Evolutionary conservation across 768 basidiomycete species (phyloP), one percentile per base, ranked within the genome.

Genomic region (Pulveroboletus sp.): DNA sequence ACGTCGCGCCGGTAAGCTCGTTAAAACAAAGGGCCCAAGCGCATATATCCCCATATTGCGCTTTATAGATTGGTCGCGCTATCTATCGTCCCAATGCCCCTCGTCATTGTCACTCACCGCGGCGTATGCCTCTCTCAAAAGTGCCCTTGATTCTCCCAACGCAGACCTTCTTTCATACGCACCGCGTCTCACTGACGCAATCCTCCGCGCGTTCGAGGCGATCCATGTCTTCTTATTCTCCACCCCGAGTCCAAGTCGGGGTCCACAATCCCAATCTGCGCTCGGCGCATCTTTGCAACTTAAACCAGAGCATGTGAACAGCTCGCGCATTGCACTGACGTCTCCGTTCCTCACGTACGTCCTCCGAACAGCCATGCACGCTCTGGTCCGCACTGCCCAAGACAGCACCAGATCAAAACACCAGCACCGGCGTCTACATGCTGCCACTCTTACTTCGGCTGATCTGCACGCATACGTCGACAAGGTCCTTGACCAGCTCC

Each of bases 321-420:
- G 53, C 21, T 8, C 52, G 2, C 52, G 60, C 24, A 56, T 67
- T 3, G 54, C 58, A 2, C 32, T 65, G 52, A 43, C 39, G 10
- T 60, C 60, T 7, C 64, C 64, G 7, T 55, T 67, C 31, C 54
- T 67, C 28, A 46, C 43, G 40, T 62, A 57, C 26, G 24, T 58
- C 52, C 54, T 68, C 31, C 60, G 47, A 7, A 52, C 51, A 6
- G 57, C 51, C 11, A 21, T 69, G n/a, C 65, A 53, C 8, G 11
- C 51, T 5, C 33, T 68, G 3, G 30, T 60, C 27, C 35, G 36
- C 14, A 47, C 40, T 7, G 39, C 17, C 24, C 55, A 53, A 2
- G 55, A 59, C 14, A 39, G 7, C 17, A 46, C 31, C 49, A 57
- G 47, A 26, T 38, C 38, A 14, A 64, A 50, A 43, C 63, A 53